A percentile compares a stretch with the other conserved stretches of the same genome.
Evolutionary conservation across 371 early-diverging fungal genomes (phyloP).

Genomic region (Dentiscutata heterogama): DNA sequence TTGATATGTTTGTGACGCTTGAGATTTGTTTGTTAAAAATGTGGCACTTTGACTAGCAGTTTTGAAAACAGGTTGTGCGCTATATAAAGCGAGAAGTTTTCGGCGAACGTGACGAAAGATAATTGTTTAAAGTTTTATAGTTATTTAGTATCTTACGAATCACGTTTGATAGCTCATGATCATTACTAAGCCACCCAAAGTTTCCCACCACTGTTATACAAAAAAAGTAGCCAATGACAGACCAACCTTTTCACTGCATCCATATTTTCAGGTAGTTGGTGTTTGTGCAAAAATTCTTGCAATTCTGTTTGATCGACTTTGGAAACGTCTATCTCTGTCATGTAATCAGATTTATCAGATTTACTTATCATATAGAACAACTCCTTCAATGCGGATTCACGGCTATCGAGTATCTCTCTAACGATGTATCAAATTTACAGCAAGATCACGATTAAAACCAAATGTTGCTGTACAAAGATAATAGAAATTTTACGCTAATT

Average conservation of each 20-base stretch:
- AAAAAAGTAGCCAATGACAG: not conserved
- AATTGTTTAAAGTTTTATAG: slow-evolving; percentile 11
- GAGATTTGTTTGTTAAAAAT: not conserved
- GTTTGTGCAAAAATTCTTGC: slow-evolving; percentile 10
- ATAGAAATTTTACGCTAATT: not conserved
- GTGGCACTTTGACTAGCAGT: not conserved
- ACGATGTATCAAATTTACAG: not conserved
- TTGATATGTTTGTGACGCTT: not conserved
- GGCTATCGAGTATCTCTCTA: slow-evolving; percentile 21
- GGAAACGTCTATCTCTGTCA: not conserved
- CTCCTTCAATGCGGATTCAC: slow-evolving; percentile 9
- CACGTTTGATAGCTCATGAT: not conserved
- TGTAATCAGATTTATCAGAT: not conserved
- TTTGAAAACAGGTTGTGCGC: not conserved
- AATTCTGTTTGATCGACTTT: slow-evolving; percentile 26
- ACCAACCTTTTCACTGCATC: not conserved
- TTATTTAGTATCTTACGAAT: not conserved
- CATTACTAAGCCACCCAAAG: not conserved
- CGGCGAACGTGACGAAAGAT: not conserved
- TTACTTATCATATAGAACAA: slow-evolving; percentile 36
- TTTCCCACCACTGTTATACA: slow-evolving; percentile 2
- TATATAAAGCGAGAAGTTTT: not conserved
- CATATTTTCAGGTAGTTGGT: slow-evolving; percentile 2
- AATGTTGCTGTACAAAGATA: not conserved
- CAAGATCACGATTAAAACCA: not conserved